These are phyloP conservation scores for Fonsecaea pedrosoi DNA, from an alignment of 2,329 filamentous ascomycete genomes.

Conservation along the genomic window DNA sequence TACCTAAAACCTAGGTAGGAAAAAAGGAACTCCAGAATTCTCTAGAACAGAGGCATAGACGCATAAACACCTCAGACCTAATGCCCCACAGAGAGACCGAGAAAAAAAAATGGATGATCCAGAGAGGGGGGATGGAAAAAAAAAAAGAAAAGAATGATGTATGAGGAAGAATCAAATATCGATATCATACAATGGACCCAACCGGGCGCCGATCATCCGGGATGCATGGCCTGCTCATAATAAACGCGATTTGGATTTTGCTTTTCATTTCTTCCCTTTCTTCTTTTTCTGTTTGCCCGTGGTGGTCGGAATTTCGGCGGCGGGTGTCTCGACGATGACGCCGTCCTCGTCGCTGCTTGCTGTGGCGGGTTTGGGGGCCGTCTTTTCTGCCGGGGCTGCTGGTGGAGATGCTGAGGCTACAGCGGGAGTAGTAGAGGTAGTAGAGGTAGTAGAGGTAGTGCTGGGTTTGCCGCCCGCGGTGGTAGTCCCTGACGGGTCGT, in stretches of 20 bases:
- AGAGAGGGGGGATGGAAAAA: too few relatives aligned
- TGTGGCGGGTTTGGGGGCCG: conserved; percentile 45
- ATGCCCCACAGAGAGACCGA: too few relatives aligned
- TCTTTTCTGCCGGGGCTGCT: conserved; percentile 24
- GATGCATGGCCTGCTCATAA: neutral
- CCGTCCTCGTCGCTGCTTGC: conserved; percentile 71
- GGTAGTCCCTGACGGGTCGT: conserved; percentile 44
- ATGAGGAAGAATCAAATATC: neutral
- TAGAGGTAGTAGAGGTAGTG: conserved; percentile 4
- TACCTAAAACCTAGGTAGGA: too few relatives aligned
- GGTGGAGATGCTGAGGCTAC: neutral
- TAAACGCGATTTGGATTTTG: neutral
- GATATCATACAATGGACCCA: conserved; percentile 7
- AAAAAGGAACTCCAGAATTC: too few relatives aligned
- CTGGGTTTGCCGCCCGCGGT: neutral
- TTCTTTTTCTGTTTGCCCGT: conserved; percentile 52
- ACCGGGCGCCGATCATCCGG: too few relatives aligned
- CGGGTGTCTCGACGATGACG: conserved; percentile 74
- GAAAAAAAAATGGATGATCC: too few relatives aligned
- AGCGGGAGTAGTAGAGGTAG: neutral
- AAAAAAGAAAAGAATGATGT: too few relatives aligned
- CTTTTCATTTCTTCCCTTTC: conserved; percentile 55
- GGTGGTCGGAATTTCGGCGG: conserved; percentile 38
- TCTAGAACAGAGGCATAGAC: too few relatives aligned
- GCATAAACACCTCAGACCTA: too few relatives aligned